These are phyloP conservation scores for Teratosphaeria viscida DNA, from an alignment of 2,329 filamentous ascomycete species.

Conservation along the genomic window DNA sequence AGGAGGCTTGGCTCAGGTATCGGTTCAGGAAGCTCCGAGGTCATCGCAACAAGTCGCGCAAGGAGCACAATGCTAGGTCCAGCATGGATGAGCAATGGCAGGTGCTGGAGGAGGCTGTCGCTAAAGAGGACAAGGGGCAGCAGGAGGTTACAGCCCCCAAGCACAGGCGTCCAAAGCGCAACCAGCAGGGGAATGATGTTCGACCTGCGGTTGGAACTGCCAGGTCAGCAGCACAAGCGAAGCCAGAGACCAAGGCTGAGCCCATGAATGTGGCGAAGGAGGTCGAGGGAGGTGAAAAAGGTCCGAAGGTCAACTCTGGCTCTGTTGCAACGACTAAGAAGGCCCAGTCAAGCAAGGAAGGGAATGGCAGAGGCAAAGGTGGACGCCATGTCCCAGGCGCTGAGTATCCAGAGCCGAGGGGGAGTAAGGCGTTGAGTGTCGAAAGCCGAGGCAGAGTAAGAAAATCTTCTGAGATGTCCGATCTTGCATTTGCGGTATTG, in stretches of 20 bases:
- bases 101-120: neutral
- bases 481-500: too few relatives aligned
- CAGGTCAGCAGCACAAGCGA: neutral
- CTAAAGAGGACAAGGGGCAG: neutral
- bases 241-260: neutral
- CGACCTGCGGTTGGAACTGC: neutral
- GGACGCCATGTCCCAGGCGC: constrained; percentile 2
- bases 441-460: too few relatives aligned
- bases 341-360: neutral
- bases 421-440: neutral
- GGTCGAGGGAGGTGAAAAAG: neutral
- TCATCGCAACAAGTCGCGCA: neutral
- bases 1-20: neutral
- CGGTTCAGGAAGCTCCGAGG: neutral
- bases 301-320: too few relatives aligned
- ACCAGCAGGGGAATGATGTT: too few relatives aligned
- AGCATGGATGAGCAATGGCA: constrained; percentile 1
- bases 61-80: neutral
- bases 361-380: constrained; percentile 2
- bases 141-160: neutral
- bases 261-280: neutral
- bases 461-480: too few relatives aligned
- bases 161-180: neutral
- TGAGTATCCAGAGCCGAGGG: neutral
- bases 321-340: neutral